These are phyloP conservation scores for Populus ilicifolia DNA, from an alignment of 345 rosid genomes.

Conservation along the genomic window DNA sequence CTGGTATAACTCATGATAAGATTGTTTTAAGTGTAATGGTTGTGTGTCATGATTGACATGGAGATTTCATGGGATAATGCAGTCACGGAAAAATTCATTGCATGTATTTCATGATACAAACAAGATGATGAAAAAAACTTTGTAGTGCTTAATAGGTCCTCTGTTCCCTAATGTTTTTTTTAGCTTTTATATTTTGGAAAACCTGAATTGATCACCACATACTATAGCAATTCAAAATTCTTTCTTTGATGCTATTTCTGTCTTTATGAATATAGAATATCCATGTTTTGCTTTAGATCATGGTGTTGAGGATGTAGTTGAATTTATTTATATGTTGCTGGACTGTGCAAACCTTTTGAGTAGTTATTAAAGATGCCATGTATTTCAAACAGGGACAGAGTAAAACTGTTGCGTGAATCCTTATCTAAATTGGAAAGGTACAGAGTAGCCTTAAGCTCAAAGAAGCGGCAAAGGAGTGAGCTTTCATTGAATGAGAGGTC, in stretches of 20 bases:
- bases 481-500: slow-evolving; percentile 52
- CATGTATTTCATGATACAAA: slow-evolving; percentile 11
- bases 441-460: slow-evolving; percentile 58
- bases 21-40: background rate
- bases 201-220: background rate
- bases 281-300: background rate
- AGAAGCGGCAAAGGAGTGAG: slow-evolving; percentile 73
- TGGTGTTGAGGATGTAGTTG: background rate
- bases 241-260: background rate
- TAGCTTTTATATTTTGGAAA: background rate
- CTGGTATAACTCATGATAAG: background rate
- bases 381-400: slow-evolving; percentile 62
- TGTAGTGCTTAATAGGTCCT: background rate
- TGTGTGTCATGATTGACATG: background rate
- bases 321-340: background rate
- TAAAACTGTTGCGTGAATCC: slow-evolving; percentile 55
- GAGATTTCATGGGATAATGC: background rate
- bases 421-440: slow-evolving; percentile 68
- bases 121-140: background rate
- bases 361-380: slow-evolving; percentile 18
- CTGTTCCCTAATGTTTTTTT: background rate
- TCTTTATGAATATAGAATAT: background rate
- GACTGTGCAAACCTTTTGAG: background rate
- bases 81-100: background rate
- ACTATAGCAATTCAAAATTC: background rate